Base-by-base conservation (phyloP, 2,329 filamentous ascomycete genomes). In the Colletotrichum zoysiae region DNA sequence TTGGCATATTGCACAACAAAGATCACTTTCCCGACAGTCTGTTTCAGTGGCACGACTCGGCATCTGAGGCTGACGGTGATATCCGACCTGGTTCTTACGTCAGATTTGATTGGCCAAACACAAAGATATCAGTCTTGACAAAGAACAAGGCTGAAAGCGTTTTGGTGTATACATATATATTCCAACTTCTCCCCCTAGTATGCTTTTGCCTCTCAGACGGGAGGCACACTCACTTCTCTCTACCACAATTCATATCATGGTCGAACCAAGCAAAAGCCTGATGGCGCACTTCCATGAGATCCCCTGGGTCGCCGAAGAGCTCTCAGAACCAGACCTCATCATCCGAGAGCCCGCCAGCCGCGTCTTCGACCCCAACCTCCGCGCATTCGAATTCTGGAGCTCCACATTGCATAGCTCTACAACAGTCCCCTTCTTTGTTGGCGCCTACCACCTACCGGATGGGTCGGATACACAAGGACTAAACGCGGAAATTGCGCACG, bases 201-300 rank as follows among this genome's bases (percentile, higher is more conserved):
- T 12, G 1, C 1, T 7, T 26, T 26, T 26, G 1, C n/a, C 1
- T 14, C 11, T n/a, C 2, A 5, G n/a, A 26, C 12, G 4, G 8
- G 26, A 11, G 23, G 14, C 14, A 53, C 0, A 23, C 46, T 23
- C 23, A 3, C 5, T 18, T 30, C 7, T 1, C 1, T 30, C 18
- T 55, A 12, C 8, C 18, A n/a, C 51, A 4, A 8, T 8, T n/a
- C 11, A 11, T 12, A 12, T 2, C 3, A 40, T 23, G 35, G 35
- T 16, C 35, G 55, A 40, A 26, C 20, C 33, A 18, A 40, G 55
- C 55, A 38, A 26, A 16, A 23, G 20, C 20, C 55, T 16, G 18
- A 40, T 57, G 20, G 55, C 33, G 20, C 55, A 38, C 30, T 23
- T 40, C 33, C 35, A 57, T 1, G 12, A n/a, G 2, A 57, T 57